Evolutionary conservation across 805 yeast species (phyloP), one percentile per base, ranked within the genome.

Genomic region (Saccharomycopsis selenospora): DNA sequence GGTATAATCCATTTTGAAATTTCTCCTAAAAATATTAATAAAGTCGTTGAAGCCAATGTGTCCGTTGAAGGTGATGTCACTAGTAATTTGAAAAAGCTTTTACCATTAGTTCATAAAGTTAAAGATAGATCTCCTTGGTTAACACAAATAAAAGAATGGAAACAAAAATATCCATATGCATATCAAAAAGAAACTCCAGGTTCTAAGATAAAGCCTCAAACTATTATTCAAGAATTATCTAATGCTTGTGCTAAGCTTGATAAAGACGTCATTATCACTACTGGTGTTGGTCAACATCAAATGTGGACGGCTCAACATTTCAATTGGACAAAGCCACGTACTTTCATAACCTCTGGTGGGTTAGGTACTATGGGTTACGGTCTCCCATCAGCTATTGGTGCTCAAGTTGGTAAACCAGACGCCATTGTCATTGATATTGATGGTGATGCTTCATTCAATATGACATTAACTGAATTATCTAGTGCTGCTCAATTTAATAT

Each of bases 271-370:
- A 79, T 90, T 59, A 83, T 91, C 59, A 85, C 98, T 47, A 93
- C 99, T 30, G 99, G 99, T 75, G 98, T 93, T 46, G 99, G 99
- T 53, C 99, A 93, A 75, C 99, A 91, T 76, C 99, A 91, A 73
- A 91, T 91, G 99, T 91, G 99, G 99, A 95, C 98, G 33, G 98
- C 98, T 25, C 99, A 93, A 72, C 90, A 89, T 68, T 90, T 85
- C 80, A 79, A 89, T 46, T 91, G 97, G 96, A 83, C 81, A 53
- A 70, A 77, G 55, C 99, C 99, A 60, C 80, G 98, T 67, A 76
- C 95, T 45, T 83, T 93, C 72, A 85, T 91, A 66, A 89, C 98
- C n/a, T 88, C 96, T 45, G 99, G 99, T 70, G 99, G 99, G 60
- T 77, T 91, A 61, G 99, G 99, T 60, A 91, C 99, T 50, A 91